Evolutionary conservation across 2,329 filamentous ascomycete genomes (phyloP), one percentile per base, ranked within the genome.

Genomic region (Onygenales sp.): DNA sequence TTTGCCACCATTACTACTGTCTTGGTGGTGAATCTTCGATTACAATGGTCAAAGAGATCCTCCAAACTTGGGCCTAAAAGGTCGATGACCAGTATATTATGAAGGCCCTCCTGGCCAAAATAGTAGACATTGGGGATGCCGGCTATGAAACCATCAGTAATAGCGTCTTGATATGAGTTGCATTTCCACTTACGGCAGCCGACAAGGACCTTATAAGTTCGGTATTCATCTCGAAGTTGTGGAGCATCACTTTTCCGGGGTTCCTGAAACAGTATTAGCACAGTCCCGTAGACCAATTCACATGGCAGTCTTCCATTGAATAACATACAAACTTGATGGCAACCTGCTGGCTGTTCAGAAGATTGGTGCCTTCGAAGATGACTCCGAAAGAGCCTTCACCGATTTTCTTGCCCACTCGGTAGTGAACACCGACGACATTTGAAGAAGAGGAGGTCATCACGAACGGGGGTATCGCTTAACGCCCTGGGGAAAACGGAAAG

Each of bases 101-200:
- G 93, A 33, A 97, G 85, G 63, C 92, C 93, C 74, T 97, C 92
- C 70, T 98, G 93, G 58, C 93, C 93, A 64, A 97, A 98, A 75
- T 97, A 98, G 77, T 97, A 97, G 66, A 98, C 93, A 81, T 97
- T 97, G 66, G 93, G 93, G 63, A 98, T 97, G 66, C 93, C 93
- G 66, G 92, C 92, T 97, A 69, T 32, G n/a, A 21, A 14, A 17
- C 5, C 5, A 41, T 52, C 31, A 55, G 38, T 54, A 35, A 36
- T 14, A 51, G 43, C 51, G 47, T 50, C 17, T 39, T 50, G 61
- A 59, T 55, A 56, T 14, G 31, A 32, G 55, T 50, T 53, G 55
- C 51, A 31, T 55, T 47, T 60, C 47, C 55, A 87, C 93, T 87
- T 78, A 98, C 93, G 92, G 78, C 93, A 98, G 70, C 93, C 93